Conservation (phyloP, 768 basidiomycete genomes). For the Tylopilus intermedius region DNA sequence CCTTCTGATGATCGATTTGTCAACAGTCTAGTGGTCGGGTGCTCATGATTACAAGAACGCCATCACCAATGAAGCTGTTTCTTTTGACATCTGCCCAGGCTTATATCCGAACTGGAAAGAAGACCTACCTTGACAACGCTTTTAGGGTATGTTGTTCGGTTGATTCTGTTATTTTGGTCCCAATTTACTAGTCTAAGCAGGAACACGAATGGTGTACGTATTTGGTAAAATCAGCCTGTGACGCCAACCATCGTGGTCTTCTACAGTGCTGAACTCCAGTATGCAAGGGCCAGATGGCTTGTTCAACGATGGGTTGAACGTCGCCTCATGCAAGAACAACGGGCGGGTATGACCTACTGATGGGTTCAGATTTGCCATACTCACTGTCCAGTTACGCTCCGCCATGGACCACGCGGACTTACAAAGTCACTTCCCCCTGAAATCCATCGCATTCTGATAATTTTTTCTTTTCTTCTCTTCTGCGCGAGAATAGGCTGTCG, state of each 20-base stretch:
- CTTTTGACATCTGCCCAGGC: constrained; percentile 46
- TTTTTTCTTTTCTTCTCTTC: background rate
- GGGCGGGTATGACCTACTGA: constrained; percentile 10
- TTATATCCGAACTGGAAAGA: constrained; percentile 34
- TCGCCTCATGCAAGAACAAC: constrained; percentile 27
- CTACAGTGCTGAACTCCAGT: constrained; percentile 25
- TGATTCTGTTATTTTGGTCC: background rate
- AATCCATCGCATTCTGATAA: background rate
- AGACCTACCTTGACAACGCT: constrained; percentile 45
- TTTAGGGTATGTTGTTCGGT: constrained; percentile 30
- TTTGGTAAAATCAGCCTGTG: background rate
- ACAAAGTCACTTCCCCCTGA: constrained; percentile 37
- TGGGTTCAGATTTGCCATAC: background rate
- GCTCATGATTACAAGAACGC: constrained; percentile 56
- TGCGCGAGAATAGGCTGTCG: constrained; percentile 39
- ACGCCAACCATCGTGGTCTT: background rate
- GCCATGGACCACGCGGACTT: constrained; percentile 51
- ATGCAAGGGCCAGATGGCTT: constrained; percentile 27
- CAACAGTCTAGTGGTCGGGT: constrained; percentile 52
- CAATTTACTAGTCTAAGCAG: constrained; percentile 2
- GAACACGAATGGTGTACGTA: constrained; percentile 30
- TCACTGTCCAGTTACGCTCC: background rate
- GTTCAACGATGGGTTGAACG: constrained; percentile 29
- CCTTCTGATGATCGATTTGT: background rate
- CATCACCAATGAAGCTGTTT: constrained; percentile 57